Evolutionary conservation across 441 rosid genomes (phyloP).

Genomic region (Bocquillonia castaneifolia): DNA sequence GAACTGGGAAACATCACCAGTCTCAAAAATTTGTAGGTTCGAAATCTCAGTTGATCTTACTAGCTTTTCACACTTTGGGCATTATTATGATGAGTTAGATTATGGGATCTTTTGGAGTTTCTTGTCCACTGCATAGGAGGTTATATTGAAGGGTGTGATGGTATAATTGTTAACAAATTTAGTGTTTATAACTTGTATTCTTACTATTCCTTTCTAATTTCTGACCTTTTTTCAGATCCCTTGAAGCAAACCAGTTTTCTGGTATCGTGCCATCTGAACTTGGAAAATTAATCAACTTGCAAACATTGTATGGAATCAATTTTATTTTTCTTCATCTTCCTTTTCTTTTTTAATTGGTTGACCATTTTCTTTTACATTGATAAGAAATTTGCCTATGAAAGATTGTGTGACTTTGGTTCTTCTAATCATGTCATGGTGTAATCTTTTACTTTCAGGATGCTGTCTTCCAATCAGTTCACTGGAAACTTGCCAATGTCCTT

Average conservation of each 20-base stretch:
- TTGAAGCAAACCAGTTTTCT: constrained; percentile 68
- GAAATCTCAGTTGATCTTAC: constrained; percentile 15
- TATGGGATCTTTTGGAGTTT: constrained; percentile 4
- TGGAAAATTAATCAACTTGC: constrained; percentile 55
- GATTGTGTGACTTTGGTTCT: neutral
- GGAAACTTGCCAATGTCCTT: constrained; percentile 59
- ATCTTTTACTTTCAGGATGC: constrained; percentile 41
- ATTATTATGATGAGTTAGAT: constrained; percentile 10
- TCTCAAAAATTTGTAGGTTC: constrained; percentile 64
- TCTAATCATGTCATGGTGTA: constrained; percentile 19
- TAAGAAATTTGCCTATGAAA: constrained; percentile 7
- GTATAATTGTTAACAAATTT: neutral
- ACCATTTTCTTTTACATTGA: constrained; percentile 5
- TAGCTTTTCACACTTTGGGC: constrained; percentile 7
- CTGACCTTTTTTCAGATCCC: constrained; percentile 35
- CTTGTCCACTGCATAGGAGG: neutral
- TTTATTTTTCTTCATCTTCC: constrained; percentile 10
- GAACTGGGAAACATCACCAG: constrained; percentile 53
- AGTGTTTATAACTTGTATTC: constrained; percentile 9
- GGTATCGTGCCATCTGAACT: constrained; percentile 67
- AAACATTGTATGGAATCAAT: constrained; percentile 43
- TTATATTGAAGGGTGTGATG: neutral
- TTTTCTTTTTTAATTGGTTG: too few species aligned
- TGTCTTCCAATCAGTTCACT: constrained; percentile 67
- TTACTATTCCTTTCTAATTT: neutral